Percentiles rank a stretch among this genome's conserved stretches.
Conservation (phyloP, 345 rosid species). For the Aethionema arabicum region DNA sequence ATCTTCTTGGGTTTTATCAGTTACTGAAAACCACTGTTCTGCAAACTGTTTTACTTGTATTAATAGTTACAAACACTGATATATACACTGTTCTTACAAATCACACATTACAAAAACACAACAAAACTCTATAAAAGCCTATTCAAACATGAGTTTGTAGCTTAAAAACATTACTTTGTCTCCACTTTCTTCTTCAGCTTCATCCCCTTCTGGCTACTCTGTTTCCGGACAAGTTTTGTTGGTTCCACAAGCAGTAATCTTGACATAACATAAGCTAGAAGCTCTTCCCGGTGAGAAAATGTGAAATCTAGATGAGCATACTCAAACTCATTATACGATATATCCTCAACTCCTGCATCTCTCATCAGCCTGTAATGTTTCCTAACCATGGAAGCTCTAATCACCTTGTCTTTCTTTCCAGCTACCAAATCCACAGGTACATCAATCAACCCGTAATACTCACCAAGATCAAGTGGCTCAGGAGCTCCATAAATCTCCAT, state of each 20-base stretch:
- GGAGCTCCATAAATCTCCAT: conserved; percentile 67
- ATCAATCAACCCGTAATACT: conserved; percentile 60
- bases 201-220: conserved; percentile 33
- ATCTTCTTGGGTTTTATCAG: neutral
- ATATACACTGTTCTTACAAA: conserved; percentile 27
- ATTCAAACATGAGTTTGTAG: conserved; percentile 3
- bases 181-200: conserved; percentile 45
- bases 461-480: conserved; percentile 82
- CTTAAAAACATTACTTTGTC: neutral
- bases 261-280: conserved; percentile 80
- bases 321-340: conserved; percentile 72
- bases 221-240: conserved; percentile 26
- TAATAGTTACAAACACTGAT: neutral
- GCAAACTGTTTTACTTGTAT: conserved; percentile 1
- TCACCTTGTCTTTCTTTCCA: conserved; percentile 76
- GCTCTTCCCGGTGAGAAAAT: conserved; percentile 84
- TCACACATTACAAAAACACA: conserved; percentile 15
- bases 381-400: conserved; percentile 72
- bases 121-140: conserved; percentile 13
- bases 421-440: conserved; percentile 83
- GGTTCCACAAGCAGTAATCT: conserved; percentile 64
- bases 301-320: conserved; percentile 95
- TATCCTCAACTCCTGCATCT: conserved; percentile 56
- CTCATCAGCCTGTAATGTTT: conserved; percentile 74
- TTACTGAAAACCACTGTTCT: neutral